phyloP scores from a whole-genome alignment of 129 eudicot genomes.

The Centrapalus pauciflorus region DNA sequence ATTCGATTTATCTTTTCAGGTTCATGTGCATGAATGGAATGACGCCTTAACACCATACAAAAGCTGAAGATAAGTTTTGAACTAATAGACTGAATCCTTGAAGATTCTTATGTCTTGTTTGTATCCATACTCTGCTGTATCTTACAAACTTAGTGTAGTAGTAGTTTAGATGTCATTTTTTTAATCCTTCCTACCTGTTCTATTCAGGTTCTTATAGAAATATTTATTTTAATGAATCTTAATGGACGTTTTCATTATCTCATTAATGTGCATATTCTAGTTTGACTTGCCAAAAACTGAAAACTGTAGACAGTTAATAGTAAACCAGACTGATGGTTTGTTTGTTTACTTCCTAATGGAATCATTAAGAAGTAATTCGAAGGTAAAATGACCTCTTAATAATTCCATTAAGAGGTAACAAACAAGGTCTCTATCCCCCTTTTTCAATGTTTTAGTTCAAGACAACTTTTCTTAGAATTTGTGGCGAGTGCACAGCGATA shows the following conservation, averaged over 20 bases:
- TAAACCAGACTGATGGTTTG: no score
- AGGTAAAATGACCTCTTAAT: no score
- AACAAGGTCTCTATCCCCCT: no score
- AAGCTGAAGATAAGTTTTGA: background rate
- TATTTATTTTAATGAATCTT: background rate
- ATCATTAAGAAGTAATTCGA: no score
- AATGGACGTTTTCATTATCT: background rate
- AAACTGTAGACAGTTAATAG: no score
- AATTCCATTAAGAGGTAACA: no score
- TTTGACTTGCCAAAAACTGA: no score
- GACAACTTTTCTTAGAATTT: no score
- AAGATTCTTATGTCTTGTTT: background rate
- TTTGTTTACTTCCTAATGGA: no score
- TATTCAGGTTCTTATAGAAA: background rate
- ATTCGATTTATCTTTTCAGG: background rate
- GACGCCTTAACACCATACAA: background rate
- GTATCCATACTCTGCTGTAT: background rate
- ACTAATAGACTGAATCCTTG: background rate
- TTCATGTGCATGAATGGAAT: background rate
- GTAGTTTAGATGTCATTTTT: constrained; percentile 13
- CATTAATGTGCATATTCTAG: no score
- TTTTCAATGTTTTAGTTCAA: no score
- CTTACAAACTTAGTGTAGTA: constrained; percentile 15
- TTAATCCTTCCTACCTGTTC: constrained; percentile 1
- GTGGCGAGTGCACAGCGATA: no score